Base-by-base conservation (phyloP, 2,329 filamentous ascomycete genomes). In the Verticillium tricorpus region DNA sequence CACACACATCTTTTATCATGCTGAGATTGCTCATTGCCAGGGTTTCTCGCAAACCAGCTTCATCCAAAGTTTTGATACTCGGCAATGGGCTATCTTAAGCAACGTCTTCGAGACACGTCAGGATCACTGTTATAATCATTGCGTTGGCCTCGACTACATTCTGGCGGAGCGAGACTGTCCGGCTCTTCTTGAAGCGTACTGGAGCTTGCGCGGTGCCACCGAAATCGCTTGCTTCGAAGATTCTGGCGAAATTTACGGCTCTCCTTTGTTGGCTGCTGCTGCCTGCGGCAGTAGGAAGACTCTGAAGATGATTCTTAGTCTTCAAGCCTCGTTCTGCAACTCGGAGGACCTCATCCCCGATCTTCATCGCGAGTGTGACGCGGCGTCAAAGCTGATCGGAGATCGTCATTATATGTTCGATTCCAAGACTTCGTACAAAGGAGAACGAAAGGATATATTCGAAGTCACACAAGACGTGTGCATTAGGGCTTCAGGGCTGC, bases 1-100 rank as follows among this genome's bases (percentile, higher is more conserved):
- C 9, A 62, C 67, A 5, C 71, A 78, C 60, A 56, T 80, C 14
- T 67, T 82, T 17, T 62, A 69, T 57, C 80, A 83, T 61, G 73
- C 79, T n/a, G 67, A 82, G 34, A 75, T 77, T 58, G 62, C 67
- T 3, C 7, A 50, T 12, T 12, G 19, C n/a, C 17, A n/a, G 9
- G 45, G 45, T 3, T 11, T 50, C 22, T 12, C 9, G 5, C 45
- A 50, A 22, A 22, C 6, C n/a, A 25, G n/a, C 12, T 25, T 25
- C 2, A n/a, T 50, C 45, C 6, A 25, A 50, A 7, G 22, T 6
- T 50, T 50, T 14, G 4, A 11, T 8, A 19, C 11, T 7, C 19
- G 4, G 45, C 45, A 22, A 4, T 50, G 45, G 45, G 9, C 11
- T 2, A 8, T 2, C 5, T 3, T 25, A 14, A 22, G 9, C 45